These are phyloP conservation scores for Grosmannia penicillata DNA, from an alignment of 2,329 filamentous ascomycete genomes.

Conservation along the genomic window DNA sequence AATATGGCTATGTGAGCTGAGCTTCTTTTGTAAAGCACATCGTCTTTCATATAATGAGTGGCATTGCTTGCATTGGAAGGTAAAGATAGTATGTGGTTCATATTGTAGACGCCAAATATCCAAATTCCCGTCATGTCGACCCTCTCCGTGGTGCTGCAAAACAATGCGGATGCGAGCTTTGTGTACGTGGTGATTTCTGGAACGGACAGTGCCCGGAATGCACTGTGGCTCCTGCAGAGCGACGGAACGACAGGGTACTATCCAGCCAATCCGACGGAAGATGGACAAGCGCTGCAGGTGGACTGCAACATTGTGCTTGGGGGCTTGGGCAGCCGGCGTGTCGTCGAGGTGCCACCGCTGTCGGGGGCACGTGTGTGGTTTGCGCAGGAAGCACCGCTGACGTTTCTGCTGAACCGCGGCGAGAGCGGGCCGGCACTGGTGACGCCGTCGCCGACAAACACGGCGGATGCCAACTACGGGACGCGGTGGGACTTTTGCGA, in stretches of 20 bases:
- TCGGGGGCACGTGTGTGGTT: too few species aligned
- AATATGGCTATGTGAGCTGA: neutral
- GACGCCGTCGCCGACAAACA: conserved; percentile 52
- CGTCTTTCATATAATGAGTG: neutral
- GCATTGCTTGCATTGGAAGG: neutral
- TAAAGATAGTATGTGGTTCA: neutral
- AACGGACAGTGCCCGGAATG: neutral
- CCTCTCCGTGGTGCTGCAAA: neutral
- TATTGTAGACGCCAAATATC: neutral
- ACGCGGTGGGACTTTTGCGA: conserved; percentile 43
- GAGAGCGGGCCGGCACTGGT: conserved; percentile 41
- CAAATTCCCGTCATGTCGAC: neutral
- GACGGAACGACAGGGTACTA: neutral
- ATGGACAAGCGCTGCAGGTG: neutral
- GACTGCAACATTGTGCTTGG: neutral
- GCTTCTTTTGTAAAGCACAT: too few species aligned
- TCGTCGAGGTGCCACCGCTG: too few species aligned
- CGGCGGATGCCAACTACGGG: conserved; percentile 36
- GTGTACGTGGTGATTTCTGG: neutral
- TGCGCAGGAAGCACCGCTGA: too few species aligned
- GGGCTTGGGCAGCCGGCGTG: too few species aligned
- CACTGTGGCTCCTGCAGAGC: neutral
- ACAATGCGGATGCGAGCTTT: neutral
- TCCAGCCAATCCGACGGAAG: neutral
- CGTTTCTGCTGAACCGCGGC: conserved; percentile 45